phyloP scores from a whole-genome alignment of 805 yeast species.

The Clavispora asparagi region DNA sequence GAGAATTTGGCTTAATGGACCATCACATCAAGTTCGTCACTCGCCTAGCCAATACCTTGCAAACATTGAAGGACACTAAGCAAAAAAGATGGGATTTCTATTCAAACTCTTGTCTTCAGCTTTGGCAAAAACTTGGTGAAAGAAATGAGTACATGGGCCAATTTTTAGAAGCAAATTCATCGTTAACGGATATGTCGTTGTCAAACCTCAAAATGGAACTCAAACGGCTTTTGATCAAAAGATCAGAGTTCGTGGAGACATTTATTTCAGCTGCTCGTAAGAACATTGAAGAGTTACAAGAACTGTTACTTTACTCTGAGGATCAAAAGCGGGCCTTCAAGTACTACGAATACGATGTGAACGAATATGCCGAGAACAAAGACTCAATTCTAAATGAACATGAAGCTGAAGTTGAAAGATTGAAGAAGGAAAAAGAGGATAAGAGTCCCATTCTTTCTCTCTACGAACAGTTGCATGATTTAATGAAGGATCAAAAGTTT shows the following conservation, averaged over 20 bases:
- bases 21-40: constrained; percentile 29
- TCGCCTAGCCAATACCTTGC: constrained; percentile 27
- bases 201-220: constrained; percentile 51
- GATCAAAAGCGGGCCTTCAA: constrained; percentile 46
- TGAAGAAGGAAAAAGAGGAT: constrained; percentile 46
- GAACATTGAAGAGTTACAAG: constrained; percentile 61
- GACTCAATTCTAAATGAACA: constrained; percentile 61
- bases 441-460: constrained; percentile 52
- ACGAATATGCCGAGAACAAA: constrained; percentile 40
- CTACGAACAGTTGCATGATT: constrained; percentile 50
- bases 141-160: constrained; percentile 31
- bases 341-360: constrained; percentile 27
- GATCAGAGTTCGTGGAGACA: constrained; percentile 60
- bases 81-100: constrained; percentile 33
- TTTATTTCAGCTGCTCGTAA: constrained; percentile 60
- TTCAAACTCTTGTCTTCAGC: constrained; percentile 35
- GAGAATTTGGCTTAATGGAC: constrained; percentile 35
- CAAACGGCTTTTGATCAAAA: constrained; percentile 50
- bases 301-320: constrained; percentile 50
- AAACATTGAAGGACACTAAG: constrained; percentile 26
- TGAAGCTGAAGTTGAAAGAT: constrained; percentile 52
- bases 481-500: constrained; percentile 55
- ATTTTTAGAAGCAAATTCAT: constrained; percentile 43
- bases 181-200: constrained; percentile 45
- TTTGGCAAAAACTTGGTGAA: constrained; percentile 59